Percentiles rank a stretch among this genome's conserved stretches.
phyloP scores from a whole-genome alignment of 805 yeast species.

The Metschnikowia orientalis region DNA sequence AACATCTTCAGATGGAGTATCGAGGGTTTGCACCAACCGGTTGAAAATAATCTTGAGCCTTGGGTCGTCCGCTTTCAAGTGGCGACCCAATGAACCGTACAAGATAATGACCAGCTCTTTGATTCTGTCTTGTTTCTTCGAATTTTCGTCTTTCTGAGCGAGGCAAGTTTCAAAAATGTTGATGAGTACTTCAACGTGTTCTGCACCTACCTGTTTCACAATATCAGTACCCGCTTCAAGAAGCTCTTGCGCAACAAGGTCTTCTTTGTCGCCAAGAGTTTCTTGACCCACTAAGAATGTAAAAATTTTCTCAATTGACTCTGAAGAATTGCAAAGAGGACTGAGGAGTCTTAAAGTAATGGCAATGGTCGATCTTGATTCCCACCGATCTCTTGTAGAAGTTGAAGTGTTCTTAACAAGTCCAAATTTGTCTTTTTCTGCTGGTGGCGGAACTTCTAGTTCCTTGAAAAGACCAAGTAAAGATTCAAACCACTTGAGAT shows the following conservation, averaged over 20 bases:
- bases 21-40: slow-evolving; percentile 67
- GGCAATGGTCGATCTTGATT: slow-evolving; percentile 78
- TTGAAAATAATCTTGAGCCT: slow-evolving; percentile 64
- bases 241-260: slow-evolving; percentile 71
- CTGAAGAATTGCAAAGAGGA: slow-evolving; percentile 35
- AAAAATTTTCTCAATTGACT: slow-evolving; percentile 51
- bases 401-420: slow-evolving; percentile 59
- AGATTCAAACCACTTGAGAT: slow-evolving; percentile 34
- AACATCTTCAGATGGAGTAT: slow-evolving; percentile 85
- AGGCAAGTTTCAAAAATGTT: slow-evolving; percentile 76
- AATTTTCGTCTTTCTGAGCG: slow-evolving; percentile 44
- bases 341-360: slow-evolving; percentile 56
- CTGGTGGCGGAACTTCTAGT: slow-evolving; percentile 70
- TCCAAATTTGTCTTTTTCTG: slow-evolving; percentile 75
- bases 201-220: slow-evolving; percentile 61
- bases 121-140: slow-evolving; percentile 52
- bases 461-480: slow-evolving; percentile 55
- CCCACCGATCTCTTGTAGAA: slow-evolving; percentile 75
- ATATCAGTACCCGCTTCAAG: slow-evolving; percentile 85
- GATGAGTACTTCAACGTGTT: slow-evolving; percentile 65
- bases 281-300: slow-evolving; percentile 56
- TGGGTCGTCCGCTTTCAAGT: slow-evolving; percentile 61
- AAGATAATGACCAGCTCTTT: slow-evolving; percentile 79
- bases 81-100: slow-evolving; percentile 89
- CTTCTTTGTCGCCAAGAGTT: slow-evolving; percentile 72